Evolutionary conservation across 768 basidiomycete species (phyloP).

Genomic region (Tephrocybe sp.): DNA sequence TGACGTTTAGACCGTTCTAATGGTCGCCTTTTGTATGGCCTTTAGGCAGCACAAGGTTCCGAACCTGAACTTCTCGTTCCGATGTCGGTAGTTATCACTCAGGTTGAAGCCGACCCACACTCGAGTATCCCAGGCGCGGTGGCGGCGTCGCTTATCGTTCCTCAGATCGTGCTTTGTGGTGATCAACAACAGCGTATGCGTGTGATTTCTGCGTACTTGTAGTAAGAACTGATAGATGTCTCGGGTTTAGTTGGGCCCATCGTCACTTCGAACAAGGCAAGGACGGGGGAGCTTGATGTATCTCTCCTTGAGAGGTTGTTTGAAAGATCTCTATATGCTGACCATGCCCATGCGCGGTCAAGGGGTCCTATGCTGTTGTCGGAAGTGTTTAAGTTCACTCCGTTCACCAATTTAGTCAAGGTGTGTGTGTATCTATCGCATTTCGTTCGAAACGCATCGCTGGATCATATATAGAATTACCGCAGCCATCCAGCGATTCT

Average conservation of each 20-base stretch:
- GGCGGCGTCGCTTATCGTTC: slow-evolving; percentile 23
- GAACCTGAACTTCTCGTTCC: slow-evolving; percentile 52
- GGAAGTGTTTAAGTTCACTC: slow-evolving; percentile 21
- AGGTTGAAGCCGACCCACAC: slow-evolving; percentile 13
- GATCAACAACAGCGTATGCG: slow-evolving; percentile 48
- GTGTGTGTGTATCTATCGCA: too few species aligned
- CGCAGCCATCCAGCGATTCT: slow-evolving; percentile 52
- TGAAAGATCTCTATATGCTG: slow-evolving; percentile 39
- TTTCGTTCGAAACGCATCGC: neutral
- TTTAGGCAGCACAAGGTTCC: slow-evolving; percentile 53
- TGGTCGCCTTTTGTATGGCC: slow-evolving; percentile 36
- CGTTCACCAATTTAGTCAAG: slow-evolving; percentile 45
- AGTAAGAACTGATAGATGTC: neutral
- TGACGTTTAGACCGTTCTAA: too few species aligned
- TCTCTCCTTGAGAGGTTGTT: slow-evolving; percentile 51
- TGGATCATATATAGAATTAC: slow-evolving; percentile 35
- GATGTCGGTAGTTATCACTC: slow-evolving; percentile 44
- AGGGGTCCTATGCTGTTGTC: slow-evolving; percentile 3
- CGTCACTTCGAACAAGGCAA: slow-evolving; percentile 43
- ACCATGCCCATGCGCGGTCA: slow-evolving; percentile 20
- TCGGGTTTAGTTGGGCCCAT: slow-evolving; percentile 43
- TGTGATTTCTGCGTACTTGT: slow-evolving; percentile 3
- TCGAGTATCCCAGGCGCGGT: neutral
- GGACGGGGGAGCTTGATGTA: slow-evolving; percentile 44
- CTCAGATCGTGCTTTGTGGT: slow-evolving; percentile 52